Evolutionary conservation across 2,329 filamentous ascomycete genomes (phyloP), one percentile per base, ranked within the genome.

Genomic region (Colletotrichum tamarilloi): DNA sequence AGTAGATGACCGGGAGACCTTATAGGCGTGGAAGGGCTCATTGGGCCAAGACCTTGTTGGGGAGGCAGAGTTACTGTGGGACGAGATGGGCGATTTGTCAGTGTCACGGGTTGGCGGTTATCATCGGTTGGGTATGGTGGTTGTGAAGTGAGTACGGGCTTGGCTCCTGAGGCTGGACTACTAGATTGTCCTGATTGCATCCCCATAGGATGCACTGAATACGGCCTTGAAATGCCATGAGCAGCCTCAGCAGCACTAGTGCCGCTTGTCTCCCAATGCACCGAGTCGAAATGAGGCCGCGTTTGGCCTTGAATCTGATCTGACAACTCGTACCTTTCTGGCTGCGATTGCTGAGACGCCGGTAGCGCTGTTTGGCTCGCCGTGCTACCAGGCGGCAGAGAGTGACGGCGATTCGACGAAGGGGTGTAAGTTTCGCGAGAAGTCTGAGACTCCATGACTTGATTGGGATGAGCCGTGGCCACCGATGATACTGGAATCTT

Each of bases 1-100:
- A 76, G 65, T 6, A 56, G n/a, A 58, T 76, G 73, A 1, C 75
- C 75, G 1, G 75, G 59, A 11, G 59, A 67, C n/a, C 62, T 60
- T 9, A 68, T 46, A 3, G 74, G 67, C 3, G 63, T 70, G 6
- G 35, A 66, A 3, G 63, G 66, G 24, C 58, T 72, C 42, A 32
- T 46, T 4, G 64, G 58, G 1, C 64, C 57, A 12, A 53, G 12
- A 4, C 30, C 32, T 12, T 75, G 62, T 11, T 65, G 59, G 6
- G 65, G 30, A 5, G 59, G 68, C 9, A 28, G 60, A 26, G 62
- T 60, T 1, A 72, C 60, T 0, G 35, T 64, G 1, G 65, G 72
- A 5, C 73, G 68, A 52, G 59, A 52, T 16, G 74, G 72, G 5
- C 67, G 74, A 1, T 32, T 62, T 16, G 62, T 49, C 1, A 9